phyloP scores from a whole-genome alignment of 352 stramenopile genomes.

The Phytophthora europaea region DNA sequence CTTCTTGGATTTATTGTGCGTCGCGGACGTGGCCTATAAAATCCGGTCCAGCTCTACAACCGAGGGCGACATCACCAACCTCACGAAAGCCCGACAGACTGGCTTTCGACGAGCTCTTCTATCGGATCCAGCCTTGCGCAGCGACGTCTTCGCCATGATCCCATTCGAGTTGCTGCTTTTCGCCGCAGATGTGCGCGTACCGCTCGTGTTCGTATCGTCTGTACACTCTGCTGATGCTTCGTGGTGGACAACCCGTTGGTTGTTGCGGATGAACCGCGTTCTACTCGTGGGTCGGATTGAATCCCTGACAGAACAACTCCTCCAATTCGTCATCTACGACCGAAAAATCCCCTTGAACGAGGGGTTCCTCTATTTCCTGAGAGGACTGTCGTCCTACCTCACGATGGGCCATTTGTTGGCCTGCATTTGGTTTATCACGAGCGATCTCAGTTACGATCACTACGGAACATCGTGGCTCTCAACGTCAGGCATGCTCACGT shows the following conservation, averaged over 20 bases:
- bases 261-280: conserved; percentile 70
- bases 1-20: conserved; percentile 60
- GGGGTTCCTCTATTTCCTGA: conserved; percentile 53
- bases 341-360: conserved; percentile 56
- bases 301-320: conserved; percentile 51
- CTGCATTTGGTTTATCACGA: conserved; percentile 66
- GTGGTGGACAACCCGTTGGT: conserved; percentile 53
- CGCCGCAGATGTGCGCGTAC: conserved; percentile 24
- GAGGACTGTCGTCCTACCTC: conserved; percentile 60
- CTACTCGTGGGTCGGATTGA: conserved; percentile 50
- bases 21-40: conserved; percentile 56
- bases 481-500: conserved; percentile 62
- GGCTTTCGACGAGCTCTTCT: conserved; percentile 13
- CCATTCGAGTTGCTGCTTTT: conserved; percentile 61
- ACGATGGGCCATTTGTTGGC: conserved; percentile 72
- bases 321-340: conserved; percentile 76
- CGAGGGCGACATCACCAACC: conserved; percentile 7
- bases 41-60: conserved; percentile 30
- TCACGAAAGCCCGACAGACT: not conserved
- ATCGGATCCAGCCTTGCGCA: conserved; percentile 43
- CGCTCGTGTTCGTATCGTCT: not conserved
- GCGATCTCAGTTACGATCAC: conserved; percentile 43
- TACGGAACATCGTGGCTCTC: conserved; percentile 69
- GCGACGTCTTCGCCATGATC: conserved; percentile 54
- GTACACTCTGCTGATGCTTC: conserved; percentile 4